Evolutionary conservation across 305 asterid genomes (phyloP).

Genomic region (Fraxinus floribunda): DNA sequence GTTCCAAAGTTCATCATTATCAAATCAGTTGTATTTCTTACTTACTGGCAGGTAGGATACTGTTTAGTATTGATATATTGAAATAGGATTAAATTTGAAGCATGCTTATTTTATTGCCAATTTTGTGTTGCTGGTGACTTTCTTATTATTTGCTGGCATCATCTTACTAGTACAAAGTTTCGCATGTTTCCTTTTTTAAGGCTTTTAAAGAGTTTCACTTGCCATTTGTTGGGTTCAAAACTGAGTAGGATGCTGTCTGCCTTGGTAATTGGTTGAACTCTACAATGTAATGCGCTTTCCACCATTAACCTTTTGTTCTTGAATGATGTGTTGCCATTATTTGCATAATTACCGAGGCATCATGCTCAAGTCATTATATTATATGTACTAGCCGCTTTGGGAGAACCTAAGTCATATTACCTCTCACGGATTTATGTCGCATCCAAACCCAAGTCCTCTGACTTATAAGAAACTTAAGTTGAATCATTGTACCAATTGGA

Average conservation of each 20-base stretch:
- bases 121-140: conserved; percentile 11
- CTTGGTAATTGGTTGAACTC: conserved; percentile 1
- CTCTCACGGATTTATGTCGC: neutral
- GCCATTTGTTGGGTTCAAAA: conserved; percentile 6
- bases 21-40: conserved; percentile 89
- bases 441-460: neutral
- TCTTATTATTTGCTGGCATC: conserved; percentile 15
- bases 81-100: conserved; percentile 6
- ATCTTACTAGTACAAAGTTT: neutral
- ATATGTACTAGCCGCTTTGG: neutral
- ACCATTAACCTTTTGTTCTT: neutral
- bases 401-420: neutral
- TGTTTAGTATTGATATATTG: conserved; percentile 2
- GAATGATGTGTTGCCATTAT: neutral
- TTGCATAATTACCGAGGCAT: neutral
- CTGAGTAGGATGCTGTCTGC: conserved; percentile 7
- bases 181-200: neutral
- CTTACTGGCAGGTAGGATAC: conserved; percentile 88
- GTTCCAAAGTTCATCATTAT: conserved; percentile 94
- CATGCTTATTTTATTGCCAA: conserved; percentile 5
- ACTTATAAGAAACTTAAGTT: too few relatives aligned
- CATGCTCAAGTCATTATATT: neutral
- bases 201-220: neutral
- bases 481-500: too few relatives aligned
- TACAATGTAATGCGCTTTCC: neutral